Evolutionary conservation across 768 basidiomycete species (phyloP).

Genomic region (Pholiota microspora): DNA sequence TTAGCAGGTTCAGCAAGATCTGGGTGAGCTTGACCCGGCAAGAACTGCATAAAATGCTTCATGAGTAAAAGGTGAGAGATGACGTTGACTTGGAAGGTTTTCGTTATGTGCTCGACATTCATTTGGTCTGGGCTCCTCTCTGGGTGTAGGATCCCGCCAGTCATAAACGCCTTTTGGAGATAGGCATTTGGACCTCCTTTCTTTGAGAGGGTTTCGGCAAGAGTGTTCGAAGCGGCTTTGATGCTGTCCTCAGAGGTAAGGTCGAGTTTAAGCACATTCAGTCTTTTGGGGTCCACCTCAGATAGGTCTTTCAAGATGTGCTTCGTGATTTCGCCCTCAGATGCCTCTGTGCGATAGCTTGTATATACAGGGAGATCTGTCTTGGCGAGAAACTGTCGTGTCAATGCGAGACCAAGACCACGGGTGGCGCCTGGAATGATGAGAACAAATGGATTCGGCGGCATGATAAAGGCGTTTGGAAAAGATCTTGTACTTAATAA

Average conservation of each 20-base stretch:
- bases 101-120: constrained; percentile 34
- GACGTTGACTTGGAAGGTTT: constrained; percentile 56
- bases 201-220: constrained; percentile 32
- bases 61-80: constrained; percentile 59
- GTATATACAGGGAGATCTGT: constrained; percentile 53
- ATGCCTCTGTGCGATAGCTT: constrained; percentile 42
- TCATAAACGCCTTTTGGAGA: constrained; percentile 54
- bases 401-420: constrained; percentile 54
- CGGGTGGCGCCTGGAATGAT: constrained; percentile 52
- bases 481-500: no score
- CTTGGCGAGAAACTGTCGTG: constrained; percentile 48
- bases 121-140: constrained; percentile 53
- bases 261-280: constrained; percentile 48
- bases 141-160: constrained; percentile 53
- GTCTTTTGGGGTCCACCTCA: constrained; percentile 40
- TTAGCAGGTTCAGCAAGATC: constrained; percentile 35
- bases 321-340: constrained; percentile 33
- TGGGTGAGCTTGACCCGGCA: constrained; percentile 33
- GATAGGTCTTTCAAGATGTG: constrained; percentile 41
- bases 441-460: constrained; percentile 44
- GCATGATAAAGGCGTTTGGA: constrained; percentile 9
- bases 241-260: constrained; percentile 52
- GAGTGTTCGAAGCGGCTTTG: constrained; percentile 40
- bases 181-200: constrained; percentile 31
- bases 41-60: constrained; percentile 61